Conservation (phyloP, 2,329 filamentous ascomycete species). For the Huntiella savannae region DNA sequence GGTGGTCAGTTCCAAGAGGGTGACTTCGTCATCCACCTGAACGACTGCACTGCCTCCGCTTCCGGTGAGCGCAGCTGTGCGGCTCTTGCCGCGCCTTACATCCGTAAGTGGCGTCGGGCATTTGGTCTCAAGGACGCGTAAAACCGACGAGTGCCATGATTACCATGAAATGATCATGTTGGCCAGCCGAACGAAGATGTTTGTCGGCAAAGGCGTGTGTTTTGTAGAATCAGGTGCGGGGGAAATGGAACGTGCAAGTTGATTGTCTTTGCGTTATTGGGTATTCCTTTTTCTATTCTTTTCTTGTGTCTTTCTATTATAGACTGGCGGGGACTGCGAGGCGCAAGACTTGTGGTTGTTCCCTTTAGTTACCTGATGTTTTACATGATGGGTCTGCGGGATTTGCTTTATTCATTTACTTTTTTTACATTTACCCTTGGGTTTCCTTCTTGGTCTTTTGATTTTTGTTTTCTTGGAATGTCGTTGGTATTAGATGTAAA, state of each 20-base stretch:
- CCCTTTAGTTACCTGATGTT: no score
- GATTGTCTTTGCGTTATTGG: neutral
- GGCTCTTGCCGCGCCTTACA: slow-evolving; percentile 41
- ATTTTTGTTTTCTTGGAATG: neutral
- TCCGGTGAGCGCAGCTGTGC: slow-evolving; percentile 43
- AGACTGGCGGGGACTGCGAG: neutral
- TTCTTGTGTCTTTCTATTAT: neutral
- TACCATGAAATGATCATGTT: no score
- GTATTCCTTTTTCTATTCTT: slow-evolving; percentile 1
- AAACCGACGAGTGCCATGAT: neutral
- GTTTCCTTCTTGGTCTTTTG: neutral
- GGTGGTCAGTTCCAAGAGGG: slow-evolving; percentile 59
- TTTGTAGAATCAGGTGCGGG: no score
- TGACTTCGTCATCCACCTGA: slow-evolving; percentile 66
- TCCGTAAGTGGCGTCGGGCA: slow-evolving; percentile 26
- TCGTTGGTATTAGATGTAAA: neutral
- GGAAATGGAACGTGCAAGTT: neutral
- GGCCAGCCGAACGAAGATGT: no score
- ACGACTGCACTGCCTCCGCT: slow-evolving; percentile 41
- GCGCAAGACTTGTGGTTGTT: no score
- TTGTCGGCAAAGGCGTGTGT: no score
- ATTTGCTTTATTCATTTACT: neutral
- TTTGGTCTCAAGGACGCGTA: slow-evolving; percentile 25
- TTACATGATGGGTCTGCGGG: no score
- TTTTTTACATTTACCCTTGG: neutral